Evolutionary conservation across 257 asterid genomes (phyloP).

Genomic region (Nicotiana tomentosiformis): DNA sequence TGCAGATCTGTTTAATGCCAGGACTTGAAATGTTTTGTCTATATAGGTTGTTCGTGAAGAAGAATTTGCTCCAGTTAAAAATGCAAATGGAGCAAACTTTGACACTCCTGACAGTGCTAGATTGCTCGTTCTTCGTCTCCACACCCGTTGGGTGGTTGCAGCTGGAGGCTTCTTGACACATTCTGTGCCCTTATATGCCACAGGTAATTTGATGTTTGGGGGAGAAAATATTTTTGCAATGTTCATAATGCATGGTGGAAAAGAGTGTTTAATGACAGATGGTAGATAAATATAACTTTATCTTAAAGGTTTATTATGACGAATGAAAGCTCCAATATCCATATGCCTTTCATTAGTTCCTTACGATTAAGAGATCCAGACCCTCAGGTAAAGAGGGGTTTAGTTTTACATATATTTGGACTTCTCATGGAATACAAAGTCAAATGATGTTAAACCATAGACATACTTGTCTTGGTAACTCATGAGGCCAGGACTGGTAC

Average conservation of each 20-base stretch:
- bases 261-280: background rate
- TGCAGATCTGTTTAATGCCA: background rate
- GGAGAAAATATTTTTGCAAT: background rate
- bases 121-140: slow-evolving; percentile 84
- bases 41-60: slow-evolving; percentile 76
- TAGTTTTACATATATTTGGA: background rate
- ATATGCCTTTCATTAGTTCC: background rate
- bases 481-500: background rate
- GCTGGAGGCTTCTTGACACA: slow-evolving; percentile 99
- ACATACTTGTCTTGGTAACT: background rate
- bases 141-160: slow-evolving; percentile 92
- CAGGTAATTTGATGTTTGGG: slow-evolving; percentile 42
- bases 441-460: background rate
- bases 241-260: background rate
- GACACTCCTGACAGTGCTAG: slow-evolving; percentile 98
- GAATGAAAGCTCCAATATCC: background rate
- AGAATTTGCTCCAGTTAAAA: slow-evolving; percentile 97
- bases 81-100: slow-evolving; percentile 79
- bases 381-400: background rate
- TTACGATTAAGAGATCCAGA: background rate
- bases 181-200: slow-evolving; percentile 83
- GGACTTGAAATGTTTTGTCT: background rate
- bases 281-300: no score
- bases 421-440: background rate
- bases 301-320: background rate